Base-by-base conservation (phyloP, 257 asterid species). In the Fraxinus pennsylvanica region DNA sequence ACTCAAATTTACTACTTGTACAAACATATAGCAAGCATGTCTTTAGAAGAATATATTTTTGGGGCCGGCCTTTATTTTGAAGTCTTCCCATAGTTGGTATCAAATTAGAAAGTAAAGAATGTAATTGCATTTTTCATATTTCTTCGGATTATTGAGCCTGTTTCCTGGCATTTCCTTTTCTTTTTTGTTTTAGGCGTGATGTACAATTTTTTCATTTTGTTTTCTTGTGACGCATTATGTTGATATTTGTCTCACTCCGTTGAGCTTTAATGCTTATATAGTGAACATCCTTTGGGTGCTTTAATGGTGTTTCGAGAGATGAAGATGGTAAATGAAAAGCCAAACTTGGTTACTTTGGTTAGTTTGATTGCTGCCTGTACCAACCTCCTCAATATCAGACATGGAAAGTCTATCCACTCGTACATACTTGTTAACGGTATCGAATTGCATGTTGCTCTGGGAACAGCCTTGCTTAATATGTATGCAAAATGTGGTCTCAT, bases 341-440 rank as follows among this genome's bases (percentile, higher is more conserved):
- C 92, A 61, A 92, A 86, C 83, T 80, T 75, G 50, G 74, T 89
- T 45, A 89, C 93, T 38, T 76, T 85, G 79, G 86, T 91, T 66
- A 89, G 86, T 86, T 73, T 91, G 79, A 85, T 92, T 50, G 77
- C 96, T 73, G 96, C 96, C 19, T 92, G 91, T 71, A 86, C 90
- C 83, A 81, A 73, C 77, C 91, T 91, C 80, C 87, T 92, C 74
- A 83, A 83, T 72, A 27, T 74, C 84, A 83, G 87, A 39, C 86
- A 88, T 3, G 95, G 93, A 71, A 85, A 79, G 75, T 87, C 89
- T 82, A 78, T 92, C 74, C 95, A 92, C 70, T 81, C 92, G 13
- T 75, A 87, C 79, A 85, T 89, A 75, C 47, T 92, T 61, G 75
- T 86, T 22, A 85, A 81, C 17, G 87, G 88, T 41, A 72, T 84